Evolutionary conservation across 352 stramenopile species (phyloP).

Genomic region (Phytophthora crassamura): DNA sequence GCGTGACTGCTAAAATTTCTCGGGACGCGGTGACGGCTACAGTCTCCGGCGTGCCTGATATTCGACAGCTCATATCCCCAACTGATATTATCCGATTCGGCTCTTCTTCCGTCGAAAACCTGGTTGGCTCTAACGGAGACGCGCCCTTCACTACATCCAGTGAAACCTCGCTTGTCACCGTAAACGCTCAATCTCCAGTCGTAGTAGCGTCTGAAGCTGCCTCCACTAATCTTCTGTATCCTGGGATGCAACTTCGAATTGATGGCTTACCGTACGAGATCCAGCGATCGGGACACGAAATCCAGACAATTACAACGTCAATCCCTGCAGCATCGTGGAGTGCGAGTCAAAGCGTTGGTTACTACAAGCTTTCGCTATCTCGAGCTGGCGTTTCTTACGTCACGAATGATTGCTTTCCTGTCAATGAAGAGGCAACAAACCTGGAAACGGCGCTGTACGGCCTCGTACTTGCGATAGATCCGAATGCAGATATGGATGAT

Average conservation of each 20-base stretch:
- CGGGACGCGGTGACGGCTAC: constrained; percentile 59
- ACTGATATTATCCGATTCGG: constrained; percentile 77
- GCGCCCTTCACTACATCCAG: constrained; percentile 53
- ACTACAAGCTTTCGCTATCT: constrained; percentile 54
- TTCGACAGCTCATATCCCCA: constrained; percentile 65
- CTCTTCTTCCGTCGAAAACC: constrained; percentile 35
- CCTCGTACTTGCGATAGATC: constrained; percentile 26
- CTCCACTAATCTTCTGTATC: constrained; percentile 67
- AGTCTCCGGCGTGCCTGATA: constrained; percentile 58
- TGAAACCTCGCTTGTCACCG: constrained; percentile 55
- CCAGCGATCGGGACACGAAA: constrained; percentile 88
- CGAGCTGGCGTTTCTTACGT: constrained; percentile 30
- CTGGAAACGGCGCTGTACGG: constrained; percentile 10
- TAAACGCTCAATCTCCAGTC: constrained; percentile 56
- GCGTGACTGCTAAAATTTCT: constrained; percentile 55
- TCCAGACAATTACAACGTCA: constrained; percentile 80
- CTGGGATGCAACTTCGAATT: constrained; percentile 89
- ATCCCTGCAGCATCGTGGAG: constrained; percentile 41
- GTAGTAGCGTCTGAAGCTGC: constrained; percentile 34
- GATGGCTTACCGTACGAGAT: constrained; percentile 90
- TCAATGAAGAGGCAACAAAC: constrained; percentile 30
- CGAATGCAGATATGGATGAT: constrained; percentile 23
- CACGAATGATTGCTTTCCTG: constrained; percentile 45
- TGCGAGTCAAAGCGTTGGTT: constrained; percentile 8
- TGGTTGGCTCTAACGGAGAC: constrained; percentile 72